Base-by-base conservation (phyloP, 495 filamentous ascomycete species). In the Aspergillus steynii region DNA sequence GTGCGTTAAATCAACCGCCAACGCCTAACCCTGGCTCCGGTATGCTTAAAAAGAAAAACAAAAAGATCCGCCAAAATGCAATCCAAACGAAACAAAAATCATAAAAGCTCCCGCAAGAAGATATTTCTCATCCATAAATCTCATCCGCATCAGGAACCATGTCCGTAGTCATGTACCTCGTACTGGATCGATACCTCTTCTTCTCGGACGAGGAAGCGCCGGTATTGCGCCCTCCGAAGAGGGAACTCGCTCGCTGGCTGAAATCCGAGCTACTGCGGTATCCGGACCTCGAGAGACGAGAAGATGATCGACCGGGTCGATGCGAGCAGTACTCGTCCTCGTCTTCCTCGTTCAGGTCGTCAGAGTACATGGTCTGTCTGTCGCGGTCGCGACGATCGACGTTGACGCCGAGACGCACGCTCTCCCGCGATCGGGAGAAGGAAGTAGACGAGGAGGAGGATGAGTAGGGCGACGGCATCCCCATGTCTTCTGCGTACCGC, bases 71-170 rank as follows among this genome's bases (percentile, higher is more conserved):
- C 7, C 37, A 8, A 42, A 42, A 42, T 42, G 37, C 37, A 42
- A 12, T 42, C 31, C 27, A 61, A 50, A 58, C 34, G 32, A 42
- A 28, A 10, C 31, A 28, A 47, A 53, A 46, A 26, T 29, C 29
- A 51, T 14, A 63, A 53, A 53, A 53, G 20, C 20, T 20, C 20
- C 20, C 20, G 20, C 20, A 27, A 62, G 60, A 14, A 60, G n/a
- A 58, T 32, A 14, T 37, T 27, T 8, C 55, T 73, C 56, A 78
- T 50, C 70, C 70, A 63, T 75, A 79, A 15, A 79, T 68, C 26
- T 78, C 74, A 12, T 79, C 78, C 5, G 71, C 58, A 63, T 75
- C 69, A n/a, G 76, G 74, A 5, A 80, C 78, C 78, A 80, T 80
- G 1, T 68, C 64, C 55, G 73, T 61, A 48, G 75, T 78, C 74